Conservation (phyloP, 2,329 filamentous ascomycete species). For the Beauveria sp. region DNA sequence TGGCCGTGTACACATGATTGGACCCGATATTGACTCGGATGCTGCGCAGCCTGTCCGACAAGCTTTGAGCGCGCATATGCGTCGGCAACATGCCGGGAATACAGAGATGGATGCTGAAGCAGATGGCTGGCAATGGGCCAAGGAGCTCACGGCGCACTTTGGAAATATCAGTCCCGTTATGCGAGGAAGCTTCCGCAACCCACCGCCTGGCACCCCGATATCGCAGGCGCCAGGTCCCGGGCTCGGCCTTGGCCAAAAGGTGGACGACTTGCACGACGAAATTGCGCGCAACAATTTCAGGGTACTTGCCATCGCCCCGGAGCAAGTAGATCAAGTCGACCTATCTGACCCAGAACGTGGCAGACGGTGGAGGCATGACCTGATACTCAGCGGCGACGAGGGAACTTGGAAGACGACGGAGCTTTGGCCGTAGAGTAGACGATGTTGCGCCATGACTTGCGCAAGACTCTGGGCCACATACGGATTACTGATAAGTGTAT, state of each 20-base stretch:
- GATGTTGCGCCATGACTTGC: neutral
- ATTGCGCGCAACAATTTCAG: slow-evolving; percentile 70
- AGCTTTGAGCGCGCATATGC: slow-evolving; percentile 56
- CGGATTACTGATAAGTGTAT: neutral
- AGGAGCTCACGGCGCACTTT: slow-evolving; percentile 80
- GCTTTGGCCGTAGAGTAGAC: slow-evolving; percentile 51
- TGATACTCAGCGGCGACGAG: slow-evolving; percentile 35
- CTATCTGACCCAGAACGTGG: slow-evolving; percentile 57
- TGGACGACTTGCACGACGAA: slow-evolving; percentile 62
- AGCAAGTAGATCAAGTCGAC: slow-evolving; percentile 69
- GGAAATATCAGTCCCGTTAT: slow-evolving; percentile 78
- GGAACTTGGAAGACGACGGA: slow-evolving; percentile 60
- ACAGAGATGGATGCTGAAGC: neutral
- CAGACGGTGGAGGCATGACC: slow-evolving; percentile 60
- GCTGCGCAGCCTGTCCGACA: slow-evolving; percentile 44
- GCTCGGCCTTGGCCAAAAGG: slow-evolving; percentile 50
- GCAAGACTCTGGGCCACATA: neutral
- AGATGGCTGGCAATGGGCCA: slow-evolving; percentile 64
- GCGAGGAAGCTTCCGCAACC: slow-evolving; percentile 67
- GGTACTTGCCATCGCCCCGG: slow-evolving; percentile 72
- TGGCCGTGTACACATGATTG: slow-evolving; percentile 69
- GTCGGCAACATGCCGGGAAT: slow-evolving; percentile 20
- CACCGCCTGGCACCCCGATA: slow-evolving; percentile 58
- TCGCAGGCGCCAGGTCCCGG: slow-evolving; percentile 38
- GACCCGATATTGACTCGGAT: slow-evolving; percentile 51